A percentile compares a stretch with the other conserved stretches of the same genome.
phyloP scores from a whole-genome alignment of 2,329 filamentous ascomycete genomes.

The Emericellopsis atlantica region DNA sequence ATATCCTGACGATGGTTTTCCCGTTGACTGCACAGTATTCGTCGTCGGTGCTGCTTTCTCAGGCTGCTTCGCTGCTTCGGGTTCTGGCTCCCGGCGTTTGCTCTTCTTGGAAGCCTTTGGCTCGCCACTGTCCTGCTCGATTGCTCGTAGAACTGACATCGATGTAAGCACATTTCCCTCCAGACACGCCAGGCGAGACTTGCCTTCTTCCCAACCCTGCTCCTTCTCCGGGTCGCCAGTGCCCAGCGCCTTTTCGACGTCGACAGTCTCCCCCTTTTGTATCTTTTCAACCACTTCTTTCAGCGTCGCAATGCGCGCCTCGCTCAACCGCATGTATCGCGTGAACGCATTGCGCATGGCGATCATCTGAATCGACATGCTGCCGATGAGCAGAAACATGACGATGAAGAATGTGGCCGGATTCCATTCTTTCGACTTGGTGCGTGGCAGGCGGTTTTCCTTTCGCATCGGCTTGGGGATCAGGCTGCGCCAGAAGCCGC shows the following conservation, averaged over 20 bases:
- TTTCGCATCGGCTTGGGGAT: slow-evolving; percentile 54
- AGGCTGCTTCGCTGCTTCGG: slow-evolving; percentile 8
- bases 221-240: slow-evolving; percentile 66
- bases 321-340: slow-evolving; percentile 61
- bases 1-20: slow-evolving; percentile 15
- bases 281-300: slow-evolving; percentile 63
- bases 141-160: slow-evolving; percentile 45
- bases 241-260: slow-evolving; percentile 73
- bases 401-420: slow-evolving; percentile 72
- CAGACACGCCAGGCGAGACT: slow-evolving; percentile 9
- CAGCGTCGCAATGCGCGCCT: slow-evolving; percentile 65
- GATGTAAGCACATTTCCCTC: slow-evolving; percentile 1
- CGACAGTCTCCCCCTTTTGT: slow-evolving; percentile 62
- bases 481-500: slow-evolving; percentile 57
- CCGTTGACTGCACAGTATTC: slow-evolving; percentile 7
- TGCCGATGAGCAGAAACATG: slow-evolving; percentile 80
- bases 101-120: slow-evolving; percentile 32
- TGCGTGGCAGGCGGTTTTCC: slow-evolving; percentile 17
- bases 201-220: slow-evolving; percentile 78
- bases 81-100: slow-evolving; percentile 18
- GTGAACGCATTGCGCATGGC: slow-evolving; percentile 63
- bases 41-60: slow-evolving; percentile 9
- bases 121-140: slow-evolving; percentile 48
- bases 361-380: slow-evolving; percentile 90
- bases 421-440: slow-evolving; percentile 55